Percentiles rank a stretch among this genome's conserved stretches.
phyloP scores from a whole-genome alignment of 768 basidiomycete genomes.

The Strobilomyces dryophilus region DNA sequence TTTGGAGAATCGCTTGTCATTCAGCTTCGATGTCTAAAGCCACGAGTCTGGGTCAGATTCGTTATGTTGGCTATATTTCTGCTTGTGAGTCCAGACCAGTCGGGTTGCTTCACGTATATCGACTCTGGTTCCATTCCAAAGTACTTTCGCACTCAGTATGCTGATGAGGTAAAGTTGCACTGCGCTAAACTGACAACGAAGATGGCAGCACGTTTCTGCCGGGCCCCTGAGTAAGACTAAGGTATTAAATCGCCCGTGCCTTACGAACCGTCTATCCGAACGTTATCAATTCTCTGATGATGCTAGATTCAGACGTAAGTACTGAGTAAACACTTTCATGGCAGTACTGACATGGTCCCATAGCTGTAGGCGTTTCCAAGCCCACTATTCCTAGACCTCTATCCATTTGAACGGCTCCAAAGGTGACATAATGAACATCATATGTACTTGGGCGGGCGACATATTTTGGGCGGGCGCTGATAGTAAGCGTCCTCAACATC shows the following conservation, averaged over 20 bases:
- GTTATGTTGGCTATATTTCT: slow-evolving; percentile 1
- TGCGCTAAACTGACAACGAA: background rate
- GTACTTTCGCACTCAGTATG: background rate
- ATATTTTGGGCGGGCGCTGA: background rate
- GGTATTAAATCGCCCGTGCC: background rate
- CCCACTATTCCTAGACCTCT: too few relatives aligned
- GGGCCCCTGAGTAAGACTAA: background rate
- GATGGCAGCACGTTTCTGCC: background rate
- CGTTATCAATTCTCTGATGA: background rate
- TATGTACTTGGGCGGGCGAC: background rate
- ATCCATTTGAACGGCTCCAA: background rate
- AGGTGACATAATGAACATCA: background rate
- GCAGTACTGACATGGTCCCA: background rate
- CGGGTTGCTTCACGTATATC: background rate
- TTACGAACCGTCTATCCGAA: too few relatives aligned
- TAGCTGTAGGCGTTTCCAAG: background rate
- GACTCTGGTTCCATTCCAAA: background rate
- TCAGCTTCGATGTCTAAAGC: background rate
- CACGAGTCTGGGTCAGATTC: background rate
- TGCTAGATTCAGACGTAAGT: background rate
- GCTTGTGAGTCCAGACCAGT: background rate
- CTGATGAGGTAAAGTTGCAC: background rate
- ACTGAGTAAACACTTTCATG: too few relatives aligned
- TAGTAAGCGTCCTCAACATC: background rate
- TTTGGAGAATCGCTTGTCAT: background rate